phyloP scores from a whole-genome alignment of 345 rosid species.

The Acer saccharum region DNA sequence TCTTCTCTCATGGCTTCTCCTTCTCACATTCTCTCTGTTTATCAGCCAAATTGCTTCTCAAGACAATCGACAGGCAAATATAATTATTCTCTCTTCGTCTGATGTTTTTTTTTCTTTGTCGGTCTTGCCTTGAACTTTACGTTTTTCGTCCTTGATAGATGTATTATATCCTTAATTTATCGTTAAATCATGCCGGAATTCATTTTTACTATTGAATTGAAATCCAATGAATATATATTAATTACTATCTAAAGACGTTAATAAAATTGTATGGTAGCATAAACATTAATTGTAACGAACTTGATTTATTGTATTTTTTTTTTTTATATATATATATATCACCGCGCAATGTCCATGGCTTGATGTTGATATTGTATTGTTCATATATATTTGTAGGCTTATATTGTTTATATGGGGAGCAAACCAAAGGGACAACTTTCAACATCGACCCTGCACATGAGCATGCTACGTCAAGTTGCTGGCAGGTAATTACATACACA shows the following conservation, averaged over 20 bases:
- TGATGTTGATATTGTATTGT: too few species aligned
- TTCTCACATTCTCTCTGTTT: constrained; percentile 4
- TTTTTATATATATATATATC: too few species aligned
- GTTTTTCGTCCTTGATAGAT: too few species aligned
- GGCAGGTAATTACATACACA: constrained; percentile 19
- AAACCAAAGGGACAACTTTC: constrained; percentile 1
- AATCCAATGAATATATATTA: too few species aligned
- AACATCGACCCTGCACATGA: constrained; percentile 6
- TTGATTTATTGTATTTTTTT: not conserved
- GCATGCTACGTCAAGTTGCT: constrained; percentile 23
- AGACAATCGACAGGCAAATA: constrained; percentile 27
- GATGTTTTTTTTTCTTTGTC: not conserved
- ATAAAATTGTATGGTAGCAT: not conserved
- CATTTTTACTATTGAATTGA: not conserved
- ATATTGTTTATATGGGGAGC: constrained; percentile 38
- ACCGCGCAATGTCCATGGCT: too few species aligned
- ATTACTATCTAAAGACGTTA: too few species aligned
- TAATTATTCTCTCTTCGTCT: not conserved
- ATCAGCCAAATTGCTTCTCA: constrained; percentile 21
- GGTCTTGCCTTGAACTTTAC: not conserved
- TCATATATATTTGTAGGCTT: constrained; percentile 23
- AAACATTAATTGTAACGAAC: not conserved
- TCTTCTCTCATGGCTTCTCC: constrained; percentile 13
- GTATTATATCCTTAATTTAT: not conserved
- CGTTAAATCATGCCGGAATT: not conserved